Evolutionary conservation across 2,329 filamentous ascomycete species (phyloP).

Genomic region (Microdochium trichocladiopsis): DNA sequence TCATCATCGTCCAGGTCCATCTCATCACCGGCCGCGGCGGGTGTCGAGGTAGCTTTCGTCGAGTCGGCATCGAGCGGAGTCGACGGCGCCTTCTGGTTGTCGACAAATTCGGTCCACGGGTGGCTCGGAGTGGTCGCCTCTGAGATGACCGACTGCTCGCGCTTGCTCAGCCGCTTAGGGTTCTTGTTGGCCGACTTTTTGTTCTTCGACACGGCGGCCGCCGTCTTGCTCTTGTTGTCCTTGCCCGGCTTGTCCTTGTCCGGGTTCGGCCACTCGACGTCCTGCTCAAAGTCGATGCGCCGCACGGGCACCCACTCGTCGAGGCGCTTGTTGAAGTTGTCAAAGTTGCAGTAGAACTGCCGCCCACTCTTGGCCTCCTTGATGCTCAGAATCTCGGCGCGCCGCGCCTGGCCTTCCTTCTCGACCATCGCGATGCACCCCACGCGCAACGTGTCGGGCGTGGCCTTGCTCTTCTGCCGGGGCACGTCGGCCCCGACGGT

Average conservation of each 20-base stretch:
- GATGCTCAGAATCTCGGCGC: constrained; percentile 95
- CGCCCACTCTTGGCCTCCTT: constrained; percentile 81
- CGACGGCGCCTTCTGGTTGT: constrained; percentile 39
- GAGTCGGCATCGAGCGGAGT: constrained; percentile 35
- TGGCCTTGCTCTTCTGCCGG: constrained; percentile 72
- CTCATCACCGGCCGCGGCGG: constrained; percentile 36
- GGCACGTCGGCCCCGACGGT: constrained; percentile 50
- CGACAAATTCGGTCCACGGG: constrained; percentile 45
- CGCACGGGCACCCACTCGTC: constrained; percentile 82
- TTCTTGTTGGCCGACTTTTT: constrained; percentile 54
- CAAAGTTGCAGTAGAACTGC: constrained; percentile 94
- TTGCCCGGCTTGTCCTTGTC: constrained; percentile 74
- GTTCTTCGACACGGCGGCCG: constrained; percentile 27
- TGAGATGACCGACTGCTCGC: constrained; percentile 46
- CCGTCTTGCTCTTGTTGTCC: constrained; percentile 65
- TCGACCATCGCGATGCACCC: constrained; percentile 56
- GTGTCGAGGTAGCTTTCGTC: constrained; percentile 34
- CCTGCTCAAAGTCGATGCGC: constrained; percentile 78
- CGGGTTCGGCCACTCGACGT: constrained; percentile 93
- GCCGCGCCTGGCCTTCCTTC: constrained; percentile 75
- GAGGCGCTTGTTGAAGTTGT: constrained; percentile 88
- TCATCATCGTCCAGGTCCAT: constrained; percentile 50
- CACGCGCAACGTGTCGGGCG: constrained; percentile 66
- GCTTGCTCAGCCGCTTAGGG: constrained; percentile 46
- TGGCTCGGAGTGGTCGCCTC: constrained; percentile 45